These are phyloP conservation scores for Ceratocystis cacaofunesta DNA, from an alignment of 2,329 filamentous ascomycete species.

Conservation along the genomic window DNA sequence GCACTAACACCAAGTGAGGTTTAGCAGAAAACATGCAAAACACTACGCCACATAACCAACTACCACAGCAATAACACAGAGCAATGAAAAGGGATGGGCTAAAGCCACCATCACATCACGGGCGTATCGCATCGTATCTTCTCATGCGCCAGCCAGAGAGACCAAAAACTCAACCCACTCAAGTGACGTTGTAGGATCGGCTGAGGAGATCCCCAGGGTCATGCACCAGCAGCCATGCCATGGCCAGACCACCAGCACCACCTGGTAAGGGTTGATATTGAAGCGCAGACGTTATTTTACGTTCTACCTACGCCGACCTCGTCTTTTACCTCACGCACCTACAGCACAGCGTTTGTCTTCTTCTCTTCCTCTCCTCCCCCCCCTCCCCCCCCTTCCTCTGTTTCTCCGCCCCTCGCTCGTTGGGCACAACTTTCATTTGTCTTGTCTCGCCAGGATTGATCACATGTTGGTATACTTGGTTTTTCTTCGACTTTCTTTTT, in stretches of 20 bases:
- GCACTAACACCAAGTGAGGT: conserved; percentile 3
- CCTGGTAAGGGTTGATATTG: no score
- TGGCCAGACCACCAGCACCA: no score
- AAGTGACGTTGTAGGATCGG: no score
- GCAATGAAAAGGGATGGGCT: not conserved
- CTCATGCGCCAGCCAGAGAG: no score
- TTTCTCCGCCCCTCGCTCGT: not conserved
- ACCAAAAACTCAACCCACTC: no score
- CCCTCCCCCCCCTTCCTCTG: not conserved
- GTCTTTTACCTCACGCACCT: not conserved
- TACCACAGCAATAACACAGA: no score
- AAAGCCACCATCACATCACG: no score
- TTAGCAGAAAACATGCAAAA: not conserved
- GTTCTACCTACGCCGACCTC: no score
- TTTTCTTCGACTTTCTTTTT: not conserved
- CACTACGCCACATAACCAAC: not conserved
- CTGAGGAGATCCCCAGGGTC: no score
- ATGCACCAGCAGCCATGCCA: no score
- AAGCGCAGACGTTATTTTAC: no score
- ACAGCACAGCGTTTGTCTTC: not conserved
- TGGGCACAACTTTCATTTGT: not conserved
- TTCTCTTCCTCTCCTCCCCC: not conserved
- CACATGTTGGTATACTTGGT: not conserved
- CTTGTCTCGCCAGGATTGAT: not conserved
- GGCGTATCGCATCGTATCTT: no score